phyloP scores from a whole-genome alignment of 73 alveolate species.

The Diophrys appendiculata region DNA sequence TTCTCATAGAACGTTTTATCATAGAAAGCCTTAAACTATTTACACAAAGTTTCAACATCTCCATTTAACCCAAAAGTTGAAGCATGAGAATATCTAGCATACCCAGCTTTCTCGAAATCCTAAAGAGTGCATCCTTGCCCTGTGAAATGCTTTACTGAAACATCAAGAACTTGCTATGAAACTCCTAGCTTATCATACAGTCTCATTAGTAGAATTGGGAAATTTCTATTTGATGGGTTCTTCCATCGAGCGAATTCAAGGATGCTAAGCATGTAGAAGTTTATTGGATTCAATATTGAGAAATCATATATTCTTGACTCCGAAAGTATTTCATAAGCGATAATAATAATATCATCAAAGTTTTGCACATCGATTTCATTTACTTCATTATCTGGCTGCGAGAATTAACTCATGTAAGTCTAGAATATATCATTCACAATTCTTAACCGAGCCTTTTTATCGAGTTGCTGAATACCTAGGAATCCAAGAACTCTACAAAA shows the following conservation, averaged over 20 bases:
- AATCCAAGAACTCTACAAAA: slow-evolving; percentile 34
- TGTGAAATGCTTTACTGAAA: too few species aligned
- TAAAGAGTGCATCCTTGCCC: too few species aligned
- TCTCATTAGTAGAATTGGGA: slow-evolving; percentile 19
- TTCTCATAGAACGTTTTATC: slow-evolving; percentile 35
- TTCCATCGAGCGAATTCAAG: slow-evolving; percentile 37
- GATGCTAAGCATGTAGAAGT: slow-evolving; percentile 29
- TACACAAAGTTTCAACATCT: slow-evolving; percentile 43
- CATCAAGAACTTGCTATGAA: too few species aligned
- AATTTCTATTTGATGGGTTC: slow-evolving; percentile 37
- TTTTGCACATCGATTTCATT: slow-evolving; percentile 18
- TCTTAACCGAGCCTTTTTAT: slow-evolving; percentile 25
- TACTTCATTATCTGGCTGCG: slow-evolving; percentile 26
- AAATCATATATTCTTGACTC: slow-evolving; percentile 36
- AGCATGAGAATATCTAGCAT: slow-evolving; percentile 33
- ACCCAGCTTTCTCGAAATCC: slow-evolving; percentile 49
- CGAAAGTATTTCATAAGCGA: slow-evolving; percentile 30
- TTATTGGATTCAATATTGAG: slow-evolving; percentile 48
- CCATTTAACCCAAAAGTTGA: slow-evolving; percentile 28
- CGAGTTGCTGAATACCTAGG: background rate
- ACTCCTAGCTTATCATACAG: slow-evolving; percentile 47
- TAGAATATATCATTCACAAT: slow-evolving; percentile 43
- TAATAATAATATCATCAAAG: slow-evolving; percentile 43
- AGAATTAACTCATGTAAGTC: slow-evolving; percentile 27
- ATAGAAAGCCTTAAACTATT: slow-evolving; percentile 36